phyloP scores from a whole-genome alignment of 192 early-diverging fungal genomes.

The Coemansia sp. region DNA sequence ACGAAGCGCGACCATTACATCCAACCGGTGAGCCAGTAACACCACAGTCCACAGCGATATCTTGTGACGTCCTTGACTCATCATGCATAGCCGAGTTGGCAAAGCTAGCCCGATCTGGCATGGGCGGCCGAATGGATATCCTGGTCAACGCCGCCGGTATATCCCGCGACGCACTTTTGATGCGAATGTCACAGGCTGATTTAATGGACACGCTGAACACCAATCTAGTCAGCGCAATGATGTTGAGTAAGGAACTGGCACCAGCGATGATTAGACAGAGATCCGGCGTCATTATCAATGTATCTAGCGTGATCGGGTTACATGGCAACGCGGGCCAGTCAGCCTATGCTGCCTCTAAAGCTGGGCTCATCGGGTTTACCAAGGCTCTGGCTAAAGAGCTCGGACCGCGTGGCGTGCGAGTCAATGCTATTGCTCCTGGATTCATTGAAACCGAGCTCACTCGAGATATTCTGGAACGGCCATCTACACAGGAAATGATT shows the following conservation, averaged over 20 bases:
- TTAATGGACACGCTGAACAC: conserved; percentile 64
- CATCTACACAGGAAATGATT: conserved; percentile 25
- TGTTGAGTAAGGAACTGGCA: conserved; percentile 53
- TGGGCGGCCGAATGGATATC: conserved; percentile 12
- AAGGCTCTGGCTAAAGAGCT: conserved; percentile 83
- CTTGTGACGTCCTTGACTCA: conserved; percentile 23
- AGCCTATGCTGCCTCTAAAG: conserved; percentile 85
- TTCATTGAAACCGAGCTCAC: conserved; percentile 75
- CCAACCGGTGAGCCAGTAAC: background rate
- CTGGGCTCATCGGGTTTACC: conserved; percentile 84
- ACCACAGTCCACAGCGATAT: background rate
- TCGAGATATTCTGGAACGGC: background rate
- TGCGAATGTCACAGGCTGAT: conserved; percentile 54
- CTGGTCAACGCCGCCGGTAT: conserved; percentile 59
- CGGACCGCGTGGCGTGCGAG: conserved; percentile 70
- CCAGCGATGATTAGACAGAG: conserved; percentile 13
- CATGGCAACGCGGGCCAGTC: conserved; percentile 52
- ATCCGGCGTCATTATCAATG: conserved; percentile 79
- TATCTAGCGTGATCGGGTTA: conserved; percentile 78
- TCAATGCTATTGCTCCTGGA: conserved; percentile 86
- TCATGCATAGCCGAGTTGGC: conserved; percentile 6
- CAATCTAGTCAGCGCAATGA: conserved; percentile 77
- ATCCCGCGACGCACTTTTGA: conserved; percentile 59
- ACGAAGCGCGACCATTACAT: background rate
- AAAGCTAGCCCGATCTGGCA: background rate